Evolutionary conservation across 495 filamentous ascomycete species (phyloP).

Genomic region (Talaromyces liani): DNA sequence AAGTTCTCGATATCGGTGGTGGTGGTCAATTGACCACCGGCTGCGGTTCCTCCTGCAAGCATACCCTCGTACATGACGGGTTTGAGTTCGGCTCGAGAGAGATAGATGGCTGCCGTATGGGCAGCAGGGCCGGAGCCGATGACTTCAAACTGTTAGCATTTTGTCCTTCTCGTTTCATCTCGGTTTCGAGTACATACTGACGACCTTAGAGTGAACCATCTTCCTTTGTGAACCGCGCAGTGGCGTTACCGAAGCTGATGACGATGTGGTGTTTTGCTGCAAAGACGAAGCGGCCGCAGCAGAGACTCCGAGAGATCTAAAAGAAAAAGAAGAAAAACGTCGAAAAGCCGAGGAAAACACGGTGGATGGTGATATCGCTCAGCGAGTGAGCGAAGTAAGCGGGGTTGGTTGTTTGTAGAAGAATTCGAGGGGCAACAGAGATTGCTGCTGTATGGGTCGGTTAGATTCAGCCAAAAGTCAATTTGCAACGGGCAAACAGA

Average conservation of each 20-base stretch:
- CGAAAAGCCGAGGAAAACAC: slow-evolving; percentile 80
- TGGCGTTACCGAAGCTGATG: slow-evolving; percentile 35
- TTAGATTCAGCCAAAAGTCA: neutral
- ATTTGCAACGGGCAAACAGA: neutral
- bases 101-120: slow-evolving; percentile 94
- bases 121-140: slow-evolving; percentile 94
- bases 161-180: too few relatives aligned
- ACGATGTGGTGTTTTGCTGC: slow-evolving; percentile 45
- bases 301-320: slow-evolving; percentile 52
- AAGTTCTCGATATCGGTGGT: slow-evolving; percentile 98
- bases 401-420: neutral
- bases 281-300: slow-evolving; percentile 59
- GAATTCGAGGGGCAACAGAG: neutral
- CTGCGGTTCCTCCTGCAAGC: slow-evolving; percentile 92
- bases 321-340: slow-evolving; percentile 51
- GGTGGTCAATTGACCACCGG: slow-evolving; percentile 93
- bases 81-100: slow-evolving; percentile 81
- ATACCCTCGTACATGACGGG: slow-evolving; percentile 96
- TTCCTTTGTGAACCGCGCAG: slow-evolving; percentile 35
- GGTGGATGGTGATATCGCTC: slow-evolving; percentile 37
- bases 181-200: too few relatives aligned
- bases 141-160: slow-evolving; percentile 27
- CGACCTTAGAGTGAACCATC: slow-evolving; percentile 76
- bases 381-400: slow-evolving; percentile 7
- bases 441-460: neutral